A percentile compares a stretch with the other conserved stretches of the same genome.
These are phyloP conservation scores for Umbelopsis ramanniana DNA, from an alignment of 192 early-diverging fungal genomes.

Conservation along the genomic window DNA sequence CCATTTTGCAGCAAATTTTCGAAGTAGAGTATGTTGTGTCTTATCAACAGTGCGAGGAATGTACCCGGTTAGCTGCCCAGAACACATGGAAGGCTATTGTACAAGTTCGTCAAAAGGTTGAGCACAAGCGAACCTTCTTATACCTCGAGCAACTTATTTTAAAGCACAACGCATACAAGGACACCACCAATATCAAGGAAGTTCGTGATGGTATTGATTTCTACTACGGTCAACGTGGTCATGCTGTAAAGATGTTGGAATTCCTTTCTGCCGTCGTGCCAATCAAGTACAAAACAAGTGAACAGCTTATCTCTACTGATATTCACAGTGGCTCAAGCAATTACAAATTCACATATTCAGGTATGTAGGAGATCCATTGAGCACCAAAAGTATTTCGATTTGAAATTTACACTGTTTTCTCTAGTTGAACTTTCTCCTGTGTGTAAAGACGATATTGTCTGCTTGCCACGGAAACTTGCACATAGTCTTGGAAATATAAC, in stretches of 20 bases:
- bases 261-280: slow-evolving; percentile 90
- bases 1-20: slow-evolving; percentile 96
- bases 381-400: neutral
- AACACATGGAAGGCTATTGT: slow-evolving; percentile 98
- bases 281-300: slow-evolving; percentile 82
- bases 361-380: neutral
- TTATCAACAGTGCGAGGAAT: slow-evolving; percentile 95
- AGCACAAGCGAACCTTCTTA: slow-evolving; percentile 98
- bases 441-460: slow-evolving; percentile 95
- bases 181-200: slow-evolving; percentile 98
- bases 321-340: slow-evolving; percentile 89
- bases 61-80: slow-evolving; percentile 92
- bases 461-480: slow-evolving; percentile 84
- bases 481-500: slow-evolving; percentile 81
- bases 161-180: slow-evolving; percentile 95
- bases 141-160: slow-evolving; percentile 98
- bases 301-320: slow-evolving; percentile 96
- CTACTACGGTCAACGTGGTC: slow-evolving; percentile 86
- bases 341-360: slow-evolving; percentile 96
- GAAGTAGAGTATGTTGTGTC: slow-evolving; percentile 94
- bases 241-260: slow-evolving; percentile 96
- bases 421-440: slow-evolving; percentile 90
- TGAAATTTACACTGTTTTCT: neutral
- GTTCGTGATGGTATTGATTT: slow-evolving; percentile 97
- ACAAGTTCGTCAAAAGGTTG: slow-evolving; percentile 97